A percentile compares a stretch with the other conserved stretches of the same genome.
These are phyloP conservation scores for Trichosporon coremiiforme DNA, from an alignment of 1,284 basidiomycete species.

Conservation along the genomic window DNA sequence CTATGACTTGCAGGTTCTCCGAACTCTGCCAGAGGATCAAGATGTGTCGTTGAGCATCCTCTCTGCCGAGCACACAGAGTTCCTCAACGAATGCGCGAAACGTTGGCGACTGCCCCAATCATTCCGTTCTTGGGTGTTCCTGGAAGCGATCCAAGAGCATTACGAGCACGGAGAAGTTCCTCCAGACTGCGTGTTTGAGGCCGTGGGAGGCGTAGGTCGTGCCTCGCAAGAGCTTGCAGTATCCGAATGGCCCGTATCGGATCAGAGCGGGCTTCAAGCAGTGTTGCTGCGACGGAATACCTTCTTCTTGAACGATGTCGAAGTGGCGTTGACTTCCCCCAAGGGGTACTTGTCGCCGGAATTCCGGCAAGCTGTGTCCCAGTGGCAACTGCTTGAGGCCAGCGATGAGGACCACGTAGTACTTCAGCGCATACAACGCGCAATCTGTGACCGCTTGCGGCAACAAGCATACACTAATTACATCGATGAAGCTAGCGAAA, in stretches of 20 bases:
- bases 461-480: slow-evolving; percentile 71
- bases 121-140: slow-evolving; percentile 76
- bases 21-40: slow-evolving; percentile 87
- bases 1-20: slow-evolving; percentile 85
- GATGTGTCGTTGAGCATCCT: slow-evolving; percentile 94
- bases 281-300: slow-evolving; percentile 36
- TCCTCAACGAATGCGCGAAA: slow-evolving; percentile 83
- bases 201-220: slow-evolving; percentile 71
- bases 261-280: slow-evolving; percentile 55
- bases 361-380: slow-evolving; percentile 71
- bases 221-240: slow-evolving; percentile 69
- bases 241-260: slow-evolving; percentile 75
- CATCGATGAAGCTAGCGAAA: slow-evolving; percentile 65
- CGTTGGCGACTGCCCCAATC: slow-evolving; percentile 85
- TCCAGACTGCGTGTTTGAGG: slow-evolving; percentile 90
- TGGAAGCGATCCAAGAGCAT: slow-evolving; percentile 82
- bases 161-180: slow-evolving; percentile 90
- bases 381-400: slow-evolving; percentile 67
- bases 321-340: slow-evolving; percentile 30
- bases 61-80: slow-evolving; percentile 74
- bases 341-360: slow-evolving; percentile 60
- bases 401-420: slow-evolving; percentile 58
- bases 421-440: slow-evolving; percentile 61
- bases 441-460: slow-evolving; percentile 68
- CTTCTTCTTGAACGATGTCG: slow-evolving; percentile 41